These are phyloP conservation scores for Lepidopterella palustris DNA, from an alignment of 495 filamentous ascomycete genomes.

Conservation along the genomic window DNA sequence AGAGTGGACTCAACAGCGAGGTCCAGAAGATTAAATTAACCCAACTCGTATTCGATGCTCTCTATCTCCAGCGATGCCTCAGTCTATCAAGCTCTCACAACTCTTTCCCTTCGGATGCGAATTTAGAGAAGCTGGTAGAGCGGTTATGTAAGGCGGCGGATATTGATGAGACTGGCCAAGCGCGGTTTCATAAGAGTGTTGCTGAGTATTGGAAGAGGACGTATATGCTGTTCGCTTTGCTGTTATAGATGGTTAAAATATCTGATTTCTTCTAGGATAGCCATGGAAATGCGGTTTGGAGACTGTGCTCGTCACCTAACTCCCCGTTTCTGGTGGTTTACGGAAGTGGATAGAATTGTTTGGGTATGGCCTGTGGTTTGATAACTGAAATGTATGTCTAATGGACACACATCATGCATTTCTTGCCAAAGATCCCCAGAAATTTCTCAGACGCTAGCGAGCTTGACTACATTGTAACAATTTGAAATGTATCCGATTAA, in stretches of 20 bases:
- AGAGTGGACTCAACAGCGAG: background rate
- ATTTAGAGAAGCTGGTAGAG: conserved; percentile 6
- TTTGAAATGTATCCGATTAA: too few relatives aligned
- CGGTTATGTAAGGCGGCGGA: background rate
- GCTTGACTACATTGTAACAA: too few relatives aligned
- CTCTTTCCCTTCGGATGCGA: background rate
- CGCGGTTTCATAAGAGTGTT: conserved; percentile 30
- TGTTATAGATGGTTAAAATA: background rate
- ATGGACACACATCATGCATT: too few relatives aligned
- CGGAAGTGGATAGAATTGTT: too few relatives aligned
- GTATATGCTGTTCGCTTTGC: conserved; percentile 34
- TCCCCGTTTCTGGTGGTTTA: too few relatives aligned
- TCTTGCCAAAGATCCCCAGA: too few relatives aligned
- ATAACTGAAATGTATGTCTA: too few relatives aligned
- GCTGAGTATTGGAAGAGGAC: conserved; percentile 38
- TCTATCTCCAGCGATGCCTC: conserved; percentile 49
- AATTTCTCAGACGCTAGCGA: too few relatives aligned
- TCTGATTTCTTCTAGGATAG: background rate
- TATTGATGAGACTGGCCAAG: conserved; percentile 20
- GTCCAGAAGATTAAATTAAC: conserved; percentile 38
- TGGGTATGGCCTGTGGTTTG: too few relatives aligned
- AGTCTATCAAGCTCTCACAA: background rate
- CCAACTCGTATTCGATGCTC: conserved; percentile 73
- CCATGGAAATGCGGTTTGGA: background rate
- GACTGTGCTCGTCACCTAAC: too few relatives aligned